Evolutionary conservation across 768 basidiomycete genomes (phyloP), one percentile per base, ranked within the genome.

Genomic region (Boletus speciosus): DNA sequence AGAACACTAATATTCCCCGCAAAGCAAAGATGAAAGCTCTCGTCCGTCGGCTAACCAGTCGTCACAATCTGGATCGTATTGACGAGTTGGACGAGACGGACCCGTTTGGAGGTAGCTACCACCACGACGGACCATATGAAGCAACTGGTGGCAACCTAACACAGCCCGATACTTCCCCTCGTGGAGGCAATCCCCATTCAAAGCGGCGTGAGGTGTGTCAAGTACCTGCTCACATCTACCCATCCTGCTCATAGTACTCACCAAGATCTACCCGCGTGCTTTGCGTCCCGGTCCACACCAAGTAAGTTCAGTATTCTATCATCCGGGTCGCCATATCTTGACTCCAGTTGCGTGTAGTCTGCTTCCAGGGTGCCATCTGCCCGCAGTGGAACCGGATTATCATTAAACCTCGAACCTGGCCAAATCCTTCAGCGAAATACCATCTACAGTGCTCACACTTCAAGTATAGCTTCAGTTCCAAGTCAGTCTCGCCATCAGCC

Each of bases 21-120:
- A 70, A 51, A 47, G 52, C 40, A 42, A 58, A 36, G 31, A 66
- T 72, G 61, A 72, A 51, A 19, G 59, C 67, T 6, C 37, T 72
- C 32, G 57, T 70, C 31, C 69, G 59, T 34, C 62, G 60, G 8
- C 45, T 72, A 16, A 66, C 68, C 38, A 53, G 41, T 32, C 64
- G 46, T 57, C 66, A 41, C 59, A 56, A 55, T 63, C 75, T 90
- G 48, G 89, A 90, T 71, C 76, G 78, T 31, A 85, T 92, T 56
- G 89, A 92, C 64, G 86, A 89, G 67, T 70, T 91, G 34, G 90
- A 91, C 66, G 86, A 88, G 65, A 81, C 82, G 6, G 86, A 83
- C 66, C 87, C 88, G 2, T 75, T 83, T 54, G 88, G 88, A 4
- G 55, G 76, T 8, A 68, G 75, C 16, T 71, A 85, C 57, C 89